These are phyloP conservation scores for Iris pallida DNA, from an alignment of 116 monocot species.

Conservation along the genomic window DNA sequence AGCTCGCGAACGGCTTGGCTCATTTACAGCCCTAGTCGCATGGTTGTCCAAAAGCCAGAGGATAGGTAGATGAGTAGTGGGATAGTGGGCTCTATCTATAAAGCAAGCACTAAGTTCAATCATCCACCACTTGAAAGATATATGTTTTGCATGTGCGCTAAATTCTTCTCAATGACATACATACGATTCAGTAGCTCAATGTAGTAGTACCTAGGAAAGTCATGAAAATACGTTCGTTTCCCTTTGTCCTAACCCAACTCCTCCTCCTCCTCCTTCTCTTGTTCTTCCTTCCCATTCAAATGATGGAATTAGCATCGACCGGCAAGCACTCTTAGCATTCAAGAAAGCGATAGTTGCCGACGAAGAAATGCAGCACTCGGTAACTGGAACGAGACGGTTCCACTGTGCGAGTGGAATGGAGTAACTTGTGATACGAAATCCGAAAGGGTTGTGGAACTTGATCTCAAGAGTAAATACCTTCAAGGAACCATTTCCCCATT, in stretches of 20 bases:
- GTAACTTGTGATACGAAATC: conserved; percentile 20
- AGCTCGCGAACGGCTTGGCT: no score
- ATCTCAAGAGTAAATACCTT: conserved; percentile 22
- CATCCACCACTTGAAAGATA: conserved; percentile 1
- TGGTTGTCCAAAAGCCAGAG: not conserved
- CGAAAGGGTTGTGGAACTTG: conserved; percentile 23
- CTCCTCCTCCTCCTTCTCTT: conserved; percentile 26
- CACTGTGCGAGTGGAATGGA: conserved; percentile 39
- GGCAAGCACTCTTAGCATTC: conserved; percentile 34
- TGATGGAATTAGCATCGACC: conserved; percentile 14
- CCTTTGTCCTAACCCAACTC: conserved; percentile 11
- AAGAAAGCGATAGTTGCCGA: conserved; percentile 40
- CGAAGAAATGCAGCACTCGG: conserved; percentile 23
- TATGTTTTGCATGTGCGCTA: not conserved
- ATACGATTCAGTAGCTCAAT: conserved; percentile 12
- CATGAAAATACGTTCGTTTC: conserved; percentile 14
- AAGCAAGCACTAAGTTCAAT: not conserved
- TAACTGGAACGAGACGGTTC: conserved; percentile 32
- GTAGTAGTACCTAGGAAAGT: not conserved
- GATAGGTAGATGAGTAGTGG: not conserved
- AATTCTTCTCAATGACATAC: not conserved
- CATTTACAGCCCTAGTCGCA: no score
- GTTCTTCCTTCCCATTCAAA: not conserved
- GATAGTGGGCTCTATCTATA: conserved; percentile 1
- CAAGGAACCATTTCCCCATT: conserved; percentile 43